These are phyloP conservation scores for Phialophora tarda DNA, from an alignment of 2,329 filamentous ascomycete species.

Conservation along the genomic window DNA sequence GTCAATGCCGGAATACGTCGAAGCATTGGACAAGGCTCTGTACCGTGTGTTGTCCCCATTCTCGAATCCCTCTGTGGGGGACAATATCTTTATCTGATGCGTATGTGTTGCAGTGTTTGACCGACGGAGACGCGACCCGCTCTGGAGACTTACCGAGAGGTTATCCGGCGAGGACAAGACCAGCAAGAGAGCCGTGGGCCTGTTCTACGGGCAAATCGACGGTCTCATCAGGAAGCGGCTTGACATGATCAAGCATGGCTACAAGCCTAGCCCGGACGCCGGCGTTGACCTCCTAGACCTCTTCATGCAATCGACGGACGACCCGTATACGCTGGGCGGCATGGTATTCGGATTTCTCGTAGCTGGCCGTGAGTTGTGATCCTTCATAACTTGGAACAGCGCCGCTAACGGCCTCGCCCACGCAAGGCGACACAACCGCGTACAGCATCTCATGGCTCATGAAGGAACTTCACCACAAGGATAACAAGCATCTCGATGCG, in stretches of 20 bases:
- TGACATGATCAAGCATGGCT: constrained; percentile 22
- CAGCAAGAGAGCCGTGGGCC: constrained; percentile 23
- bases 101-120: constrained; percentile 20
- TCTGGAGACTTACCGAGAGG: constrained; percentile 30
- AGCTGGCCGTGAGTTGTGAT: constrained; percentile 23
- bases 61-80: background rate
- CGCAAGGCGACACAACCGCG: constrained; percentile 27
- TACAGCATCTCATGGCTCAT: constrained; percentile 29
- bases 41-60: constrained; percentile 12
- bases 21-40: constrained; percentile 24
- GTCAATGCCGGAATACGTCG: constrained; percentile 25
- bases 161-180: constrained; percentile 26
- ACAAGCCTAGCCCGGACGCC: constrained; percentile 23
- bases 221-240: constrained; percentile 29
- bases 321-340: constrained; percentile 23
- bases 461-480: constrained; percentile 27
- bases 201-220: constrained; percentile 29
- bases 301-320: constrained; percentile 27
- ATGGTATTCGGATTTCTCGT: constrained; percentile 26
- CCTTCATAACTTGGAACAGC: background rate
- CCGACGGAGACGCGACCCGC: constrained; percentile 27
- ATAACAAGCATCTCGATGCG: constrained; percentile 29
- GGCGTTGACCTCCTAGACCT: constrained; percentile 30
- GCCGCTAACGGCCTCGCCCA: background rate
- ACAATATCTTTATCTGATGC: constrained; percentile 2